Percentiles rank a stretch among this genome's conserved stretches.
Evolutionary conservation across 495 filamentous ascomycete species (phyloP).

Genomic region (Penicillium daleae): DNA sequence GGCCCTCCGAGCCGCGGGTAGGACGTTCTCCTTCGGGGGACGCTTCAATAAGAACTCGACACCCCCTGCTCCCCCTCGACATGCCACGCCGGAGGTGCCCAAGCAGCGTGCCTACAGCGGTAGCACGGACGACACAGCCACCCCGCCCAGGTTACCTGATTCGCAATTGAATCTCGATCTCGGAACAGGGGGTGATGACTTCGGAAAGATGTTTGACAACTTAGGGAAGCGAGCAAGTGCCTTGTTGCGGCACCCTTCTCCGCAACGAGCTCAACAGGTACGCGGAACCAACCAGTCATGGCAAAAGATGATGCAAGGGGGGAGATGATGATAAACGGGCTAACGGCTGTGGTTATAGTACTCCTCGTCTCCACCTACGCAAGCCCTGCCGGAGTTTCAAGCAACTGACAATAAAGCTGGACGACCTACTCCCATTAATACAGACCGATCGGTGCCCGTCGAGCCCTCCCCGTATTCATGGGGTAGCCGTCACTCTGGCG

Average conservation of each 20-base stretch:
- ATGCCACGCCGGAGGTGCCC: conserved; percentile 44
- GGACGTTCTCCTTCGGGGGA: conserved; percentile 73
- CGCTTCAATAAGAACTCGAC: conserved; percentile 46
- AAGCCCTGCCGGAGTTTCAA: conserved; percentile 23
- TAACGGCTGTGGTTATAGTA: conserved; percentile 29
- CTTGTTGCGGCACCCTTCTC: conserved; percentile 28
- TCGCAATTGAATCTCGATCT: conserved; percentile 54
- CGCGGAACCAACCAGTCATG: conserved; percentile 4
- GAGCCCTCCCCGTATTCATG: conserved; percentile 69
- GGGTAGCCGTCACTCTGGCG: conserved; percentile 68
- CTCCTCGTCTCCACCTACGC: conserved; percentile 25
- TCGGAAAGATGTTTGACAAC: conserved; percentile 69
- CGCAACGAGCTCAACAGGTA: conserved; percentile 30
- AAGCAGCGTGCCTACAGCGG: conserved; percentile 57
- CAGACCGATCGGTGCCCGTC: conserved; percentile 57
- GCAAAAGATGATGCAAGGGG: conserved; percentile 11
- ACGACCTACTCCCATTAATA: conserved; percentile 59
- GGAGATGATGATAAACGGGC: conserved; percentile 7
- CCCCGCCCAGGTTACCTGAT: conserved; percentile 68
- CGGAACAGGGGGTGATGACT: conserved; percentile 55
- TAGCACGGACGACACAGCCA: conserved; percentile 66
- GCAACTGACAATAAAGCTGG: conserved; percentile 23
- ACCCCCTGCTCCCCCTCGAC: conserved; percentile 45
- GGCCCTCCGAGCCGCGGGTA: conserved; percentile 63
- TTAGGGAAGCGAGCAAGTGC: conserved; percentile 59